Percentiles rank a stretch among this genome's conserved stretches.
Conservation (phyloP, 2,329 filamentous ascomycete genomes). For the Alternaria conjuncta region DNA sequence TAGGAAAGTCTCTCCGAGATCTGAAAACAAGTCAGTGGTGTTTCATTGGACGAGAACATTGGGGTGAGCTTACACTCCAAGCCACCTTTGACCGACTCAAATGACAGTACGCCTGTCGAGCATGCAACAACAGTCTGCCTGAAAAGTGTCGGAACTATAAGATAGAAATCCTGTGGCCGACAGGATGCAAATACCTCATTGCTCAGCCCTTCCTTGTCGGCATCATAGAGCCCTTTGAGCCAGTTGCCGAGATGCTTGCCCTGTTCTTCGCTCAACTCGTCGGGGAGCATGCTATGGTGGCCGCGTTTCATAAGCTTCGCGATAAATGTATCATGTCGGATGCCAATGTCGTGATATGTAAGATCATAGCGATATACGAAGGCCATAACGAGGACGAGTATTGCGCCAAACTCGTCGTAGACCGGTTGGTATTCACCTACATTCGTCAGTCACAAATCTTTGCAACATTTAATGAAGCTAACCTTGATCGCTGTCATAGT, state of each 20-base stretch:
- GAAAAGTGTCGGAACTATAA: constrained; percentile 78
- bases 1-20: constrained; percentile 79
- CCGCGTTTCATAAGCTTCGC: constrained; percentile 68
- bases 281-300: constrained; percentile 62
- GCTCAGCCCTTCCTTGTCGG: constrained; percentile 70
- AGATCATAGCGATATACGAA: constrained; percentile 79
- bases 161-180: constrained; percentile 81
- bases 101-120: constrained; percentile 67
- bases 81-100: constrained; percentile 75
- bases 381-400: constrained; percentile 74
- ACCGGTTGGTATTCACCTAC: constrained; percentile 79
- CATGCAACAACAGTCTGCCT: constrained; percentile 76
- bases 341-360: constrained; percentile 68
- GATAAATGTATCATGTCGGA: constrained; percentile 70
- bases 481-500: constrained; percentile 80
- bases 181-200: constrained; percentile 85
- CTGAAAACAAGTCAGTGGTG: constrained; percentile 46
- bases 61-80: constrained; percentile 68
- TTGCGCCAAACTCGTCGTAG: constrained; percentile 84
- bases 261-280: constrained; percentile 70
- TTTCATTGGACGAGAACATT: neutral
- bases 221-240: constrained; percentile 78
- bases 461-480: neutral
- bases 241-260: constrained; percentile 72
- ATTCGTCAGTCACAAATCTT: constrained; percentile 16